Percentiles rank a stretch among this genome's conserved stretches.
phyloP scores from a whole-genome alignment of 2,329 filamentous ascomycete species.

The Diaporthe nobilis region DNA sequence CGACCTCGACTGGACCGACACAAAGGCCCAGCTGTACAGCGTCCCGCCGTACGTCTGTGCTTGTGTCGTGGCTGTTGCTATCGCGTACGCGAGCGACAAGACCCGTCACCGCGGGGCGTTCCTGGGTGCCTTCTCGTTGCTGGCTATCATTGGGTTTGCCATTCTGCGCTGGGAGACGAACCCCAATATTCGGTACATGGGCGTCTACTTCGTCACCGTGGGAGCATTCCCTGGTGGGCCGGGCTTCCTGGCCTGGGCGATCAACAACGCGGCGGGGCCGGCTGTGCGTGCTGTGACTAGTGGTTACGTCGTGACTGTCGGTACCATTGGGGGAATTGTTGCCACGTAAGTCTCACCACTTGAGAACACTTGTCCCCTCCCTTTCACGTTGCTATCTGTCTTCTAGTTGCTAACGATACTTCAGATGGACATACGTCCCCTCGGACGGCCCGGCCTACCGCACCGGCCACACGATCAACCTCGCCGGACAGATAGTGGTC shows the following conservation, averaged over 20 bases:
- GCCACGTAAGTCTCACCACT: conserved; percentile 57
- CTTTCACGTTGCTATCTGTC: too few relatives aligned
- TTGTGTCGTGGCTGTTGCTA: conserved; percentile 55
- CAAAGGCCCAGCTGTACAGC: conserved; percentile 59
- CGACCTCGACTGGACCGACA: conserved; percentile 57
- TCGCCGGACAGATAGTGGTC: conserved; percentile 62
- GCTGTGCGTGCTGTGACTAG: conserved; percentile 69
- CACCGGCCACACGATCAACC: conserved; percentile 70
- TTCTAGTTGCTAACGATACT: neutral
- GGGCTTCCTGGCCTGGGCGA: conserved; percentile 70
- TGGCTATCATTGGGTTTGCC: conserved; percentile 65
- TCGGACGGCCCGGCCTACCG: conserved; percentile 61
- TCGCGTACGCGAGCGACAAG: conserved; percentile 59
- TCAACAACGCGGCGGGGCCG: conserved; percentile 71
- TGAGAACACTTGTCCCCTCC: too few relatives aligned
- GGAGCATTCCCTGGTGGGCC: conserved; percentile 72
- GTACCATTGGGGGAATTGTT: conserved; percentile 70
- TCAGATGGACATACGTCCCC: conserved; percentile 66
- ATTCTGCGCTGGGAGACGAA: conserved; percentile 62
- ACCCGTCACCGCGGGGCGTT: conserved; percentile 58
- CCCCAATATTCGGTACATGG: conserved; percentile 63
- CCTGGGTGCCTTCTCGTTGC: conserved; percentile 55
- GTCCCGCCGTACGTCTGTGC: conserved; percentile 61
- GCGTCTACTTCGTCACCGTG: conserved; percentile 68
- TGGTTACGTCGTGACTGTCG: conserved; percentile 68